Conservation (phyloP, 495 filamentous ascomycete genomes). For the Xylaria palmicola region DNA sequence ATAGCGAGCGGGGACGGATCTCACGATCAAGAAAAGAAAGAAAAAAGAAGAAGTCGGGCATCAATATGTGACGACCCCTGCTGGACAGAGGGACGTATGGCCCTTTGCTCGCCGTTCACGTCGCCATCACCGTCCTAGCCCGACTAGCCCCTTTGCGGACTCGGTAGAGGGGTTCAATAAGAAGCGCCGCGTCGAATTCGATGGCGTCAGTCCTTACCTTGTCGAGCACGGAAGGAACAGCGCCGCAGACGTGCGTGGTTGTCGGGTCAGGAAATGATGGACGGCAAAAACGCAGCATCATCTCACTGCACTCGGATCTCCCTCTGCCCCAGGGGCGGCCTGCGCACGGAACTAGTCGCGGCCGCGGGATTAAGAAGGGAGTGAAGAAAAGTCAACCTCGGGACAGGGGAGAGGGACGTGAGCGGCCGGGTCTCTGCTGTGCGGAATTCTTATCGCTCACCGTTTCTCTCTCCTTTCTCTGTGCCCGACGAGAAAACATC, state of each 20-base stretch:
- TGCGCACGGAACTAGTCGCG: conserved; percentile 19
- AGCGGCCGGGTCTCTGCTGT: no score
- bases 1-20: conserved; percentile 30
- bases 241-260: conserved; percentile 3
- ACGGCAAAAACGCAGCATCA: conserved; percentile 24
- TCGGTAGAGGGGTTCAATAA: conserved; percentile 12
- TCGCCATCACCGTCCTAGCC: conserved; percentile 20
- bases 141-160: conserved; percentile 15
- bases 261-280: conserved; percentile 23
- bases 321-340: background rate
- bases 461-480: no score
- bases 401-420: background rate
- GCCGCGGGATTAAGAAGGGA: background rate
- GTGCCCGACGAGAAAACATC: background rate
- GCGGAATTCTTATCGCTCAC: no score
- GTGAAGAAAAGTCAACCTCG: conserved; percentile 23
- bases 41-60: conserved; percentile 25
- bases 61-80: conserved; percentile 23
- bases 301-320: conserved; percentile 33
- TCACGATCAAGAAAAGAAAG: conserved; percentile 25
- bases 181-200: conserved; percentile 31
- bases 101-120: conserved; percentile 31
- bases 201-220: conserved; percentile 10
- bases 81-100: conserved; percentile 28
- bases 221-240: conserved; percentile 8